Evolutionary conservation across 257 asterid genomes (phyloP), one percentile per base, ranked within the genome.

Genomic region (Paulownia fortunei): DNA sequence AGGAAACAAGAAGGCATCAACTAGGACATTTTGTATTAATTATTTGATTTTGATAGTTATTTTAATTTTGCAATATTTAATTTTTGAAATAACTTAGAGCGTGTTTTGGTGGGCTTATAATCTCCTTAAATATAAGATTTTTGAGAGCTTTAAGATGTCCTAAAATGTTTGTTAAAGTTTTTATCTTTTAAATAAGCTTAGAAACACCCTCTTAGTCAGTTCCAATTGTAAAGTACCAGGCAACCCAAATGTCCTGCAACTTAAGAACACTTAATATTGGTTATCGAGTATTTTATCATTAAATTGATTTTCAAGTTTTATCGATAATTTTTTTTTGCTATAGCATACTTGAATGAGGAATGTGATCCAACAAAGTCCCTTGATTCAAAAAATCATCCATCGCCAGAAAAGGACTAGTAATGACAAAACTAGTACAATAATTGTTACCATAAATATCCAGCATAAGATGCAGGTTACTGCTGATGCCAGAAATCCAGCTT

Each of bases 401-500:
- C 60, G 34, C 30, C 10, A 34, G n/a, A 59, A 55, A 47, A 64
- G 42, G 30, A 41, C 24, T 47, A 23, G 12, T 58, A 27, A 36
- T 46, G 36, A 52, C 58, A 70, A 70, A 41, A 64, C 2, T 12
- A 74, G 80, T 30, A 63, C 6, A 37, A 59, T 62, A 59, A 74
- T 61, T 69, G 16, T 76, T 90, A 94, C 97, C 98, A 94, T 94
- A 81, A 81, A 94, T 34, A 89, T 80, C 98, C 98, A 94, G 88
- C 97, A 90, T 11, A 82, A 51, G 83, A 92, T 86, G 89, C 98
- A 92, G 69, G 67, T 84, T 34, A 87, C 79, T 16, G 97, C 89
- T 60, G 98, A 92, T 80, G 97, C 92, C 67, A 92, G 81, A 83
- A 94, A 94, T 73, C 98, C 98, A 84, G 98, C 58, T 82, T 94